Evolutionary conservation across 2,329 filamentous ascomycete genomes (phyloP), one percentile per base, ranked within the genome.

Genomic region (Cephalotrichum gorgonifer): DNA sequence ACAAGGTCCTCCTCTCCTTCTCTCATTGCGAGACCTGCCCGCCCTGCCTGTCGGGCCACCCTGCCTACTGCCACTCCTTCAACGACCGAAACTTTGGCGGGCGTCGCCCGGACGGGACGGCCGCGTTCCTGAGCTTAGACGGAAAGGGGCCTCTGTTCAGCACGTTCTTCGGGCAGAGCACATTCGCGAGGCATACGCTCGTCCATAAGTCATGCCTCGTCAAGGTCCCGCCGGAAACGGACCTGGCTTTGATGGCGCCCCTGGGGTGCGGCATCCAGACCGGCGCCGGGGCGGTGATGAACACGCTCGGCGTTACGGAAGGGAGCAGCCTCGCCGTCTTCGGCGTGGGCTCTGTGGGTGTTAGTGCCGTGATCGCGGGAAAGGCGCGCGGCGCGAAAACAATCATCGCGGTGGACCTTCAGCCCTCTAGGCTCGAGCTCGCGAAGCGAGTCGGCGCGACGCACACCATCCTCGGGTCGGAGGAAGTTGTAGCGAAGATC

Each of bases 1-100:
- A 79, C 57, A 72, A 75, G 43, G 73, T 78, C 25, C 74, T 79
- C n/a, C 73, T 67, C 12, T 65, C 63, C 14, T 67, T 64, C 50
- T 60, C 62, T 4, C 60, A 63, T 54, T 67, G 64, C 53, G 57
- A 53, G 3, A 53, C 54, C 3, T 79, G 75, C 59, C 60, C 69
- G n/a, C 62, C 68, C 14, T 79, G 75, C 58, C 61, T 61, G n/a
- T 60, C 60, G 1, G 67, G 66, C 4, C 64, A 68, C 27, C 67
- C 67, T 1, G 70, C 71, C 1, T 69, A 77, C 57, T 79, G 75
- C 61, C 54, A 59, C 44, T 55, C 63, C n/a, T 77, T 73, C 56
- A 67, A 66, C 46, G 58, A 63, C 4, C 63, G 70, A 53, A 78
- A 79, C 57, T 78, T 77, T 58, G 14, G 30, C 17, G 48, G 48